These are phyloP conservation scores for Taphrina betulina DNA, from an alignment of 1,139 yeast species.

Conservation along the genomic window DNA sequence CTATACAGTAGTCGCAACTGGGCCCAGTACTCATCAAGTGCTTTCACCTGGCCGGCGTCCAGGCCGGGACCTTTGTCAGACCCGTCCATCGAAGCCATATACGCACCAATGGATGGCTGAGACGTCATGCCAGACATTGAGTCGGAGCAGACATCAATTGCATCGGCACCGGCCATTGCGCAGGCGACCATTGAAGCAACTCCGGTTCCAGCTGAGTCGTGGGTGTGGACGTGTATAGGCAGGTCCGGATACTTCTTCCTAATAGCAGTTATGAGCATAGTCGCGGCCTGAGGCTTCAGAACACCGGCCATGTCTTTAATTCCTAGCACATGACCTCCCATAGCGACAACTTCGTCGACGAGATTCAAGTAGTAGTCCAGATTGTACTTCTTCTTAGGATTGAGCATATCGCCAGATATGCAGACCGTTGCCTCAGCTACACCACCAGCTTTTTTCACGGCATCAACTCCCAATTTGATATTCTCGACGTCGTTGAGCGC, in stretches of 20 bases:
- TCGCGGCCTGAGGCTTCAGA: constrained; percentile 91
- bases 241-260: constrained; percentile 85
- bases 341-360: constrained; percentile 76
- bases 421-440: constrained; percentile 98
- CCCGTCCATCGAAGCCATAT: constrained; percentile 89
- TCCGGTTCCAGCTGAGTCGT: constrained; percentile 99
- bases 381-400: constrained; percentile 92
- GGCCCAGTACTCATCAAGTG: constrained; percentile 93
- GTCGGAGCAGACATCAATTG: constrained; percentile 95
- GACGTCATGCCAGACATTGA: constrained; percentile 97
- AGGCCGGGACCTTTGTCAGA: constrained; percentile 69
- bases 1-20: constrained; percentile 96
- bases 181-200: constrained; percentile 94
- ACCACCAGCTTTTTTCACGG: constrained; percentile 97
- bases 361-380: constrained; percentile 80
- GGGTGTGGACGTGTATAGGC: constrained; percentile 98
- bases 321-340: constrained; percentile 97
- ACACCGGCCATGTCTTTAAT: constrained; percentile 99
- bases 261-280: constrained; percentile 69
- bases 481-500: constrained; percentile 96
- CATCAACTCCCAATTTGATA: constrained; percentile 94
- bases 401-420: constrained; percentile 97
- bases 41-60: constrained; percentile 65
- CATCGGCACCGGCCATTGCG: constrained; percentile 96
- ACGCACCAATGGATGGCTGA: constrained; percentile 92